Base-by-base conservation (phyloP, 1,284 basidiomycete genomes). In the Malassezia furfur region DNA sequence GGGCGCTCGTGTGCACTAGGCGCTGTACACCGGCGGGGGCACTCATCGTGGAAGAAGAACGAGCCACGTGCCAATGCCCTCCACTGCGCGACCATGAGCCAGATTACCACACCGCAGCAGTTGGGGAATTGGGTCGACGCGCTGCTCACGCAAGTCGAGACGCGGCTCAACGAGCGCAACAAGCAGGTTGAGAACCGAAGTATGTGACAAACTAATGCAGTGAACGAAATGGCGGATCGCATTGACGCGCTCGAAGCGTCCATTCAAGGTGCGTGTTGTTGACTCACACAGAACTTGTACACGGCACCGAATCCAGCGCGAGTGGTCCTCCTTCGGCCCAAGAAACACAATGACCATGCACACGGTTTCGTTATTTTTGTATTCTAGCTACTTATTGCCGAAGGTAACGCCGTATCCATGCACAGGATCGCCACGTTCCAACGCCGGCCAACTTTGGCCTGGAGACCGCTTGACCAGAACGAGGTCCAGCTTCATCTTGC, bases 71-170 rank as follows among this genome's bases (percentile, higher is more conserved):
- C 38, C 22, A 17, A 30, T 22, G 28, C 15, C 22, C 43, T 30
- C 30, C 28, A 48, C 22, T 21, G 4, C 5, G 19, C 31, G 36
- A 34, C 19, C 57, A 53, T 55, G 48, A 37, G 43, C 22, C 63
- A 67, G 35, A 65, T 69, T 21, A 65, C 66, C 1, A 61, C 62
- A 1, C 65, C 71, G 21, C 68, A 72, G 45, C 70, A 72, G 49
- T 57, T 74, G n/a, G 62, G 66, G 36, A 70, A 74, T 36, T 74
- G 71, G 71, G 70, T 74, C 15, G 71, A 74, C 28, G 63, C 60
- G 14, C 60, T 72, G 5, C 52, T 72, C 5, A 47, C 59, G 28
- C 62, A 68, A 40, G 61, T 74, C 25, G 70, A 72, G 50, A 52
- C 52, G n/a, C 49, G 67, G 10, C 67, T 72, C 35, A 64, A 65